These are phyloP conservation scores for Trametes pubescens DNA, from an alignment of 1,284 basidiomycete genomes.

Conservation along the genomic window DNA sequence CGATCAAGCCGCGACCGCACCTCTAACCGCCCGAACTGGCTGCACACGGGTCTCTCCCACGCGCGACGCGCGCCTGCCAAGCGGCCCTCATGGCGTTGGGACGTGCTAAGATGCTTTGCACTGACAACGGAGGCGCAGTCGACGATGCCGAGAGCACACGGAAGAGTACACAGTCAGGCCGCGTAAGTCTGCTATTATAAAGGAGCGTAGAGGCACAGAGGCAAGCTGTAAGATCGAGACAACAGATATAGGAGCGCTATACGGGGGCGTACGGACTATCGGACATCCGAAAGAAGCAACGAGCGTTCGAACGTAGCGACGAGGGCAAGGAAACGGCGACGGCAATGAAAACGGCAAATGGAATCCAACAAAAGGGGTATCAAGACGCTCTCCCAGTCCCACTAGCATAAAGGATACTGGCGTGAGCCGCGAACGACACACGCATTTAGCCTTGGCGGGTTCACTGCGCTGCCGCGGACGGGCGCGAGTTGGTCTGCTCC, in stretches of 20 bases:
- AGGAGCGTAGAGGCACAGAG: conserved; percentile 38
- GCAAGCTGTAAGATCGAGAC: conserved; percentile 31
- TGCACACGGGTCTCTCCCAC: neutral
- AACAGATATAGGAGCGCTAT: conserved; percentile 30
- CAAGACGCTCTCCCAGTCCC: conserved; percentile 28
- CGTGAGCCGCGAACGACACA: neutral
- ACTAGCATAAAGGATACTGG: conserved; percentile 3
- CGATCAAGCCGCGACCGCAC: neutral
- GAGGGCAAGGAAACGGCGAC: conserved; percentile 14
- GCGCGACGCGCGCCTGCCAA: neutral
- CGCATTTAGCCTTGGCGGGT: neutral
- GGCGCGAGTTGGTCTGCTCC: conserved; percentile 58
- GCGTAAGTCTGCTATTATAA: conserved; percentile 34
- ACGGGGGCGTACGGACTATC: conserved; percentile 25
- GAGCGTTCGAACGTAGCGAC: conserved; percentile 32
- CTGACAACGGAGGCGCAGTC: too few relatives aligned
- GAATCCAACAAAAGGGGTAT: conserved; percentile 37
- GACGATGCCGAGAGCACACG: too few relatives aligned
- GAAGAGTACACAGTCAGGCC: conserved; percentile 3
- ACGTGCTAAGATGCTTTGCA: too few relatives aligned
- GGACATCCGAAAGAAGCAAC: conserved; percentile 36
- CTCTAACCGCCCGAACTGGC: neutral
- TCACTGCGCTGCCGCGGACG: conserved; percentile 36
- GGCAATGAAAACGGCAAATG: conserved; percentile 9
- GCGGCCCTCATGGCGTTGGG: too few relatives aligned